A percentile compares a stretch with the other conserved stretches of the same genome.
phyloP scores from a whole-genome alignment of 441 rosid species.

The Croton setiger region DNA sequence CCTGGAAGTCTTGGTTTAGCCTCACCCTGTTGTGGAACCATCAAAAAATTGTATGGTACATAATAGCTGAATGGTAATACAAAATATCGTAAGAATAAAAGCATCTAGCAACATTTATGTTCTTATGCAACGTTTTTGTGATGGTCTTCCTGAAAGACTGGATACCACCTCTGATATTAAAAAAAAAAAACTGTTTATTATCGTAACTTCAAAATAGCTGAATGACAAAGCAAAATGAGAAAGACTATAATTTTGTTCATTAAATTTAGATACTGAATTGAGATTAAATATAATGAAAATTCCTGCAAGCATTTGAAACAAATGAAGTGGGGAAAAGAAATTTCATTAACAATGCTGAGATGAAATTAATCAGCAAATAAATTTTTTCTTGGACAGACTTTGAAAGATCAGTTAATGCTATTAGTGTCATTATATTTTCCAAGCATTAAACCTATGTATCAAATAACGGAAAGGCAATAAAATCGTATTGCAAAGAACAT shows the following conservation, averaged over 20 bases:
- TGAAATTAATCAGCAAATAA: too few species aligned
- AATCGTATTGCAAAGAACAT: conserved; percentile 9
- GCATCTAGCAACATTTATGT: neutral
- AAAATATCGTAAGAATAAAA: neutral
- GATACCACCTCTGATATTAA: too few species aligned
- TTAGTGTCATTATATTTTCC: neutral
- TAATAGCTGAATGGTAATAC: neutral
- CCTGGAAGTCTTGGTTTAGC: conserved; percentile 65
- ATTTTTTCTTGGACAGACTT: too few species aligned
- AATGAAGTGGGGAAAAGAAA: too few species aligned
- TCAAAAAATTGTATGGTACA: neutral
- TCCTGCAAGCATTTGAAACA: too few species aligned
- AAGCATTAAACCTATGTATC: neutral
- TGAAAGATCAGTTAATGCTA: too few species aligned
- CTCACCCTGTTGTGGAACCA: conserved; percentile 47
- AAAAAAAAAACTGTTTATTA: too few species aligned
- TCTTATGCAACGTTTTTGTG: neutral
- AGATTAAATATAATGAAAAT: too few species aligned
- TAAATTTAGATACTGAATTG: neutral
- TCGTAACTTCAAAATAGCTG: conserved; percentile 7
- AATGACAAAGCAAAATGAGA: neutral
- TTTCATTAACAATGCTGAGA: too few species aligned
- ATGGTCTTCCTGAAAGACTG: too few species aligned
- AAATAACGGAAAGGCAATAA: conserved; percentile 15
- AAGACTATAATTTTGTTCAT: neutral